A percentile compares a stretch with the other conserved stretches of the same genome.
These are phyloP conservation scores for Cymbopogon flexuosus DNA, from an alignment of 202 grass and related monocot genomes.

Conservation along the genomic window DNA sequence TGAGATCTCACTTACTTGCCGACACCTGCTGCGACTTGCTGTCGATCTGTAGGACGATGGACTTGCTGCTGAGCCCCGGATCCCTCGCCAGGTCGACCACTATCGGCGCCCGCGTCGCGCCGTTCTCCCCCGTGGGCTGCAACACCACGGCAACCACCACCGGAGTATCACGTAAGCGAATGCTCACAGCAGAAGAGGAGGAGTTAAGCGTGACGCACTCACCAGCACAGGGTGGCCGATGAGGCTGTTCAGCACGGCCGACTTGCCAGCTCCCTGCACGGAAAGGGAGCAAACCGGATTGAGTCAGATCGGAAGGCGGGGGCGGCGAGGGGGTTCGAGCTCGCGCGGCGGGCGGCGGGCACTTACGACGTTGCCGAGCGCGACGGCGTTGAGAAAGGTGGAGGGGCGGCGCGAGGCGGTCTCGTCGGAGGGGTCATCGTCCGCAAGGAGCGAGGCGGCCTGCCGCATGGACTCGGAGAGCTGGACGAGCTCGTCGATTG, in stretches of 20 bases:
- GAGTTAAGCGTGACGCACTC: slow-evolving; percentile 30
- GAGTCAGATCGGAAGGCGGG: slow-evolving; percentile 30
- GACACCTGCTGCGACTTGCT: slow-evolving; percentile 95
- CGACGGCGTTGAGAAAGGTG: slow-evolving; percentile 92
- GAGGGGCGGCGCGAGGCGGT: slow-evolving; percentile 54
- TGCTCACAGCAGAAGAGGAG: slow-evolving; percentile 5
- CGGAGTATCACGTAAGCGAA: slow-evolving; percentile 26
- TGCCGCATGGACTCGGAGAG: slow-evolving; percentile 86
- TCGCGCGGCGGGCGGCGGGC: neutral
- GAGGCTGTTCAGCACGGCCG: slow-evolving; percentile 94
- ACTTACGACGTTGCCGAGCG: slow-evolving; percentile 97
- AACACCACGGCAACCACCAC: slow-evolving; percentile 23
- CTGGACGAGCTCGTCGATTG: slow-evolving; percentile 67
- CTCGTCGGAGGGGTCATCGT: slow-evolving; percentile 72
- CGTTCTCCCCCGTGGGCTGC: slow-evolving; percentile 91
- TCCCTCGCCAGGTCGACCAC: slow-evolving; percentile 71
- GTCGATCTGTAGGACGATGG: slow-evolving; percentile 83
- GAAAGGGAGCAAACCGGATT: slow-evolving; percentile 21
- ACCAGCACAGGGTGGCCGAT: slow-evolving; percentile 97
- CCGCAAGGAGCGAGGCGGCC: slow-evolving; percentile 80
- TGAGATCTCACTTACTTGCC: slow-evolving; percentile 80
- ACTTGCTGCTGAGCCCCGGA: slow-evolving; percentile 69
- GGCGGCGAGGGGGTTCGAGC: neutral
- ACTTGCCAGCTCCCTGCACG: slow-evolving; percentile 91
- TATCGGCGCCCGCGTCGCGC: slow-evolving; percentile 81